Base-by-base conservation (phyloP, 2,329 filamentous ascomycete genomes). In the Scedosporium boydii region DNA sequence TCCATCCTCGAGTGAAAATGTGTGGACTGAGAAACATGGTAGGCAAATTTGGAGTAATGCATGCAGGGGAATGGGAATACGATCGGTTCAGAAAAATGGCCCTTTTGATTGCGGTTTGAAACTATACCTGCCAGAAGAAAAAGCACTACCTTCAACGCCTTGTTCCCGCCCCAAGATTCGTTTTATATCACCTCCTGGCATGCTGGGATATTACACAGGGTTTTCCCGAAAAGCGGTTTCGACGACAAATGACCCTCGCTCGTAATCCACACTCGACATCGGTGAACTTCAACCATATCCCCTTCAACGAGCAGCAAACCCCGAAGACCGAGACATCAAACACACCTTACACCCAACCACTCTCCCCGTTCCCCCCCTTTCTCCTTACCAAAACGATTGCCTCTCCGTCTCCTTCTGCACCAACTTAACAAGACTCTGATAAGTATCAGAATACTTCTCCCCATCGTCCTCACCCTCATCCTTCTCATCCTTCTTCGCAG, bases 401-500 rank as follows among this genome's bases (percentile, higher is more conserved):
- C 82, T 85, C 67, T 76, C 74, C 69, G 78, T 79, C 79, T 88
- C 84, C 78, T 88, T 88, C 77, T 87, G 81, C 62, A 85, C 80
- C 59, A 86, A 77, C 80, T 88, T 88, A 67, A 85, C 80, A 63
- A 88, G 76, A 63, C 87, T 82, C 71, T 83, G 82, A 74, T 87
- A 89, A 56, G 80, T 78, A 70, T 87, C 85, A 66, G 77, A 78
- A 69, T 87, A 89, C 65, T 84, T 84, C 74, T 85, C 83, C 55
- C 76, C 80, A 41, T 79, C 81, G 57, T 78, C 79, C 67, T 80
- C 80, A 56, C 73, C 77, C 23, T 75, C 77, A 29, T 76, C 77
- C 63, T 75, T 76, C 48, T 74, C 72, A 42, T 75, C 78, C 66
- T 79, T 76, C 67, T 76, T 76, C 61, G 74, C 72, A 68, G 76